Base-by-base conservation (phyloP, 139 green algal genomes). In the Coelastrella sp. region DNA sequence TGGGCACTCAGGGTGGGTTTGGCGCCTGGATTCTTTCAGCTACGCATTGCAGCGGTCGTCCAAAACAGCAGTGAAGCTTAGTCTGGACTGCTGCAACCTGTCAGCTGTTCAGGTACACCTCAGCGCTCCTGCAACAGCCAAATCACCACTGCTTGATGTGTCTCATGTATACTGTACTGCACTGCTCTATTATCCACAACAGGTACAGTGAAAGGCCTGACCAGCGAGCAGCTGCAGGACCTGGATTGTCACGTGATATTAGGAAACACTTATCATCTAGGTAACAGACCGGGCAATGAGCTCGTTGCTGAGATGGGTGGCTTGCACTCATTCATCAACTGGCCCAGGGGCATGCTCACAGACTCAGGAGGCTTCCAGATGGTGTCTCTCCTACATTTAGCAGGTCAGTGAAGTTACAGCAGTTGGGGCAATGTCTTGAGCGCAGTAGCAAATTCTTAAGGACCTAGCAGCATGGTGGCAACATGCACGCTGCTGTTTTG, bases 301-400 rank as follows among this genome's bases (percentile, higher is more conserved):
- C 71, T 97, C 5, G 90, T 99, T 9, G 88, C 88, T 37, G 75
- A 94, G 48, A 90, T 98, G 90, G 95, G 92, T 5, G 94, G 95
- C 11, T 91, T 99, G 60, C 97, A 99, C 88, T 51, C 80, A 11
- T 99, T 99, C 91, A 96, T 96, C n/a, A 91, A 93, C 76, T 99
- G 96, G 96, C 86, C 85, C 19, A 60, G 92, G 4, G 90, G 89
- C 69, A 95, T 95, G 92, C 88, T 95, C 5, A 95, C 92, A 23
- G 92, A 95, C 81, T 92, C 86, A 2, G 92, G 92, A 15, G 92
- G 92, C 40, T 95, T 95, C 63, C 93, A 96, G 85, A 95, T 96
- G 93, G 92, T 96, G 53, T 97, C 94, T 5, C 91, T 98, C 50
- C 91, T 97, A 41, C 89, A 98, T 74, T 68, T 96, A 43, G 94